Evolutionary conservation across 2,329 filamentous ascomycete species (phyloP).

Genomic region (Hypoxylon sp.): DNA sequence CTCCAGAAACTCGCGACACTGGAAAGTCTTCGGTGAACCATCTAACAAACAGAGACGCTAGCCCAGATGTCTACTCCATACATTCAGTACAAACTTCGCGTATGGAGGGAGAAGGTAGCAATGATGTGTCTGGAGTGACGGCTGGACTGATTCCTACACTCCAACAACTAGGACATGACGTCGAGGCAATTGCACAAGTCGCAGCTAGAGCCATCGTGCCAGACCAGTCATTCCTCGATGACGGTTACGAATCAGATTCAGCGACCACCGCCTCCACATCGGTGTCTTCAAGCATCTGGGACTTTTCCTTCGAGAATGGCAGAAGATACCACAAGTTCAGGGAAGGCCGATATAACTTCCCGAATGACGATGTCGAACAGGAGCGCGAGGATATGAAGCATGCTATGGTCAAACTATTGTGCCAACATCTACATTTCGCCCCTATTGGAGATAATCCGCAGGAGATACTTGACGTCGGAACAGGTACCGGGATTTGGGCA

Average conservation of each 20-base stretch:
- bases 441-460: slow-evolving; percentile 42
- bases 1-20: slow-evolving; percentile 18
- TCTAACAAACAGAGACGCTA: slow-evolving; percentile 13
- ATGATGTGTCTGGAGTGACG: slow-evolving; percentile 2
- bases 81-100: slow-evolving; percentile 13
- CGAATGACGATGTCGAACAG: slow-evolving; percentile 61
- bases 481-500: slow-evolving; percentile 55
- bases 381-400: slow-evolving; percentile 56
- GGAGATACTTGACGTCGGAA: slow-evolving; percentile 51
- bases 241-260: slow-evolving; percentile 45
- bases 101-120: slow-evolving; percentile 26
- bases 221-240: slow-evolving; percentile 34
- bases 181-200: slow-evolving; percentile 32
- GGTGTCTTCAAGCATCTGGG: slow-evolving; percentile 54
- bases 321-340: slow-evolving; percentile 59
- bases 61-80: slow-evolving; percentile 33
- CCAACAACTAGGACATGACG: slow-evolving; percentile 26
- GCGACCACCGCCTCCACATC: slow-evolving; percentile 49
- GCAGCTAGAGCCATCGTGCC: slow-evolving; percentile 23
- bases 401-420: slow-evolving; percentile 44
- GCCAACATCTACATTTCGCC: slow-evolving; percentile 50
- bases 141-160: slow-evolving; percentile 2
- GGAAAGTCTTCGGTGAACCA: slow-evolving; percentile 10
- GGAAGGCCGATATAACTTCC: slow-evolving; percentile 56
- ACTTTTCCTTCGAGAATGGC: slow-evolving; percentile 59